Evolutionary conservation across 805 yeast species (phyloP).

Genomic region (Metschnikowia baotianmanensis): DNA sequence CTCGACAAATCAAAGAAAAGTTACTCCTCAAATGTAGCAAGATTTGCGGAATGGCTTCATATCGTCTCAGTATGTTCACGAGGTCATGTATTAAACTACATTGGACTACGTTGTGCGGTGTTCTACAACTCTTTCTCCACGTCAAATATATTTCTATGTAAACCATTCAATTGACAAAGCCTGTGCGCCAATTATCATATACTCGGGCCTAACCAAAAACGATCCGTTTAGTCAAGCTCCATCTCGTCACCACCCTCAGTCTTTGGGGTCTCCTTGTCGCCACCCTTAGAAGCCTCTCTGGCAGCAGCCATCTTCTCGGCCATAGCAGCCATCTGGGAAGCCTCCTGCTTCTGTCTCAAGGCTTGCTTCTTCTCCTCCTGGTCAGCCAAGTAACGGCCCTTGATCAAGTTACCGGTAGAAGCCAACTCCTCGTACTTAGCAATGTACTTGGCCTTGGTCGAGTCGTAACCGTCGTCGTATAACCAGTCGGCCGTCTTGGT

Average conservation of each 20-base stretch:
- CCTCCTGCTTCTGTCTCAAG: conserved; percentile 80
- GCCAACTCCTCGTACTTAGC: conserved; percentile 98
- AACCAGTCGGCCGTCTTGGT: conserved; percentile 95
- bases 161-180: conserved; percentile 2
- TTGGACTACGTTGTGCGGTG: neutral
- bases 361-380: conserved; percentile 95
- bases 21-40: too few species aligned
- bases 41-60: too few species aligned
- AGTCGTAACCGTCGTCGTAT: conserved; percentile 95
- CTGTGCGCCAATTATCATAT: conserved; percentile 4
- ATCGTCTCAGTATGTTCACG: too few species aligned
- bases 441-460: conserved; percentile 93
- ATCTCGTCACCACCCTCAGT: conserved; percentile 19
- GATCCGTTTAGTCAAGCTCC: conserved; percentile 17
- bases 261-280: conserved; percentile 23
- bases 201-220: conserved; percentile 1
- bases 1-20: too few species aligned
- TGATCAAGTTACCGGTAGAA: conserved; percentile 88
- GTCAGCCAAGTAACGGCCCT: conserved; percentile 91
- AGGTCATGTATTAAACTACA: too few species aligned
- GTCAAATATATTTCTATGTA: conserved; percentile 6
- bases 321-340: conserved; percentile 76
- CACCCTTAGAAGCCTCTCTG: conserved; percentile 51
- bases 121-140: neutral
- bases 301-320: conserved; percentile 82